Evolutionary conservation across 306 rosid genomes (phyloP).

Genomic region (Amphicarpaea edgeworthii): DNA sequence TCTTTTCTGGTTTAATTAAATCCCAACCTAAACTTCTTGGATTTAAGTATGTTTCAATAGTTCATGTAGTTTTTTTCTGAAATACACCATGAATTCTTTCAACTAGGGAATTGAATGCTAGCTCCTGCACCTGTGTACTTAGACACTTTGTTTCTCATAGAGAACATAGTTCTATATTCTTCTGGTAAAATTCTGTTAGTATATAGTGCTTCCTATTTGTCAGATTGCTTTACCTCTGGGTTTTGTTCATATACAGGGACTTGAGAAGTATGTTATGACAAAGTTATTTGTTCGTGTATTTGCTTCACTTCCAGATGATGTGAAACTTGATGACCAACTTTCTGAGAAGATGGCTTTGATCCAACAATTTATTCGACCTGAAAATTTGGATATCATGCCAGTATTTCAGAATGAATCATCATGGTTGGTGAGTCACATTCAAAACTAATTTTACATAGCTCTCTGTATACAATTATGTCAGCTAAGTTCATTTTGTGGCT

Average conservation of each 20-base stretch:
- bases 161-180: slow-evolving; percentile 34
- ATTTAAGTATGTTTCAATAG: not conserved
- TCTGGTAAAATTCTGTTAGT: slow-evolving; percentile 15
- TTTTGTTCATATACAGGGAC: slow-evolving; percentile 71
- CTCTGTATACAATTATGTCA: not conserved
- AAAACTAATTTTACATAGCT: slow-evolving; percentile 16
- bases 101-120: slow-evolving; percentile 10
- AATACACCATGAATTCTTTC: slow-evolving; percentile 17
- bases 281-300: slow-evolving; percentile 93
- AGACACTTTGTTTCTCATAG: slow-evolving; percentile 18
- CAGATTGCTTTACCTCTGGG: slow-evolving; percentile 40
- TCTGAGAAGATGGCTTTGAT: slow-evolving; percentile 86
- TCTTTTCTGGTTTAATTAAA: slow-evolving; percentile 35
- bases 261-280: slow-evolving; percentile 99
- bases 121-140: slow-evolving; percentile 11
- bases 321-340: slow-evolving; percentile 75
- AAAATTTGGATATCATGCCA: slow-evolving; percentile 89
- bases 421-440: slow-evolving; percentile 87
- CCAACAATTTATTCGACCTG: slow-evolving; percentile 94
- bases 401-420: slow-evolving; percentile 90
- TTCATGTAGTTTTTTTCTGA: slow-evolving; percentile 8
- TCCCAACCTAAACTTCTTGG: too few relatives aligned
- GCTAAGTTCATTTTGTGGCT: not conserved
- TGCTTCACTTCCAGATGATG: slow-evolving; percentile 91
- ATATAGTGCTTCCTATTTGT: slow-evolving; percentile 34